Evolutionary conservation across 176 grass and related monocot genomes (phyloP), one percentile per base, ranked within the genome.

Genomic region (Secale cereale): DNA sequence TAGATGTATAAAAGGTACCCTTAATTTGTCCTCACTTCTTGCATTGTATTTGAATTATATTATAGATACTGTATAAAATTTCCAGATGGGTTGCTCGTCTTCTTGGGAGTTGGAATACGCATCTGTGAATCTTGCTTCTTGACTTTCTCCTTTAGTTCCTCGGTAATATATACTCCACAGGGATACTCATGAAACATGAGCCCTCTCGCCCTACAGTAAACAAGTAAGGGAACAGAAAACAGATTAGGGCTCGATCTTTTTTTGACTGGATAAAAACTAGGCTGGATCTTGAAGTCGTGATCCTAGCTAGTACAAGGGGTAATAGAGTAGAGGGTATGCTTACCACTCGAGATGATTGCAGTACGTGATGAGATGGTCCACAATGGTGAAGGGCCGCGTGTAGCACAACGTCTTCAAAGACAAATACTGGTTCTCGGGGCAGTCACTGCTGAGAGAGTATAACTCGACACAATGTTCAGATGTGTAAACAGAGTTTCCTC

Each of bases 281-380:
- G 19, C 19, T 60, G 3, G 7, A 60, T 60, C 57, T 71, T 39
- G 22, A 23, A 72, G 37, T 72, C 20, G 11, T 40, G 7, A 15
- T 73, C n/a, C 39, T 40, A 72, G 22, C 2, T 26, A 13, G 12
- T 14, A 45, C 12, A 45, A 48, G 15, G 4, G 46, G 4, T 48
- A 43, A 15, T 17, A 48, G 4, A 48, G 46, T 17, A 48, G 15
- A 48, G 15, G 40, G 41, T 29, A 43, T 40, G 33, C 70, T 52
- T 75, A 76, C 72, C 80, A 82, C 25, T 71, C 31, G 19, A 54
- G 80, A 29, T 72, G 80, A 36, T 82, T 69, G 31, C 71, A 81
- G 78, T 59, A 87, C 7, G 85, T 72, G 39, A 79, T 22, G 4
- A 87, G 62, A 48, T 89, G 87, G 25, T 89, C 56, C 20, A 68